Percentiles rank a stretch among this genome's conserved stretches.
Conservation (phyloP, 768 basidiomycete genomes). For the Macrolepiota dolichaula region DNA sequence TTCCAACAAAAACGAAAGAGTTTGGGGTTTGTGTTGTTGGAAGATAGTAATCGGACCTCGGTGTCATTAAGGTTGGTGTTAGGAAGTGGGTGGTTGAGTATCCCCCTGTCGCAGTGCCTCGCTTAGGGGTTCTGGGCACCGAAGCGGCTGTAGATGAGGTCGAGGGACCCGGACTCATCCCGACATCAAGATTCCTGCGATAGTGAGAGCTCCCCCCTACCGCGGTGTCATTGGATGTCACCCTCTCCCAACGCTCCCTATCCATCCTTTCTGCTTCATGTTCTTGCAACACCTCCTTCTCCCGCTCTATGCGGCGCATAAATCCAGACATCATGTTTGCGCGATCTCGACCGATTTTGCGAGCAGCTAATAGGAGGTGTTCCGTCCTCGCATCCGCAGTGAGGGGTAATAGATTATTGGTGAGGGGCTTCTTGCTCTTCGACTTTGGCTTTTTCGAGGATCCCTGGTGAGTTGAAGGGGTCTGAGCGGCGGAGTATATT, state of each 20-base stretch:
- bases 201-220: slow-evolving; percentile 17
- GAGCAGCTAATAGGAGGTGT: slow-evolving; percentile 67
- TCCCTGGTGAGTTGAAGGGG: slow-evolving; percentile 12
- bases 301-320: slow-evolving; percentile 33
- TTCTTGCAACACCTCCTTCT: slow-evolving; percentile 30
- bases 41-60: neutral
- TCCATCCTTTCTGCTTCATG: slow-evolving; percentile 28
- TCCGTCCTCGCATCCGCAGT: slow-evolving; percentile 67
- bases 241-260: slow-evolving; percentile 24
- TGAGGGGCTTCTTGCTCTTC: slow-evolving; percentile 13
- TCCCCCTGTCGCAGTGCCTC: slow-evolving; percentile 6
- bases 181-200: slow-evolving; percentile 14
- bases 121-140: slow-evolving; percentile 21
- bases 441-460: slow-evolving; percentile 12
- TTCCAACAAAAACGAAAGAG: slow-evolving; percentile 25
- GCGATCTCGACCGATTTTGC: slow-evolving; percentile 63
- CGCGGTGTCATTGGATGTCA: slow-evolving; percentile 21
- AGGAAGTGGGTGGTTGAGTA: slow-evolving; percentile 4
- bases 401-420: slow-evolving; percentile 21
- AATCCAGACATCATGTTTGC: slow-evolving; percentile 54
- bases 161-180: slow-evolving; percentile 15
- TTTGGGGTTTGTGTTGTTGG: slow-evolving; percentile 14
- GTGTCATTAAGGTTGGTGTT: slow-evolving; percentile 7
- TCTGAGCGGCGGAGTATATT: slow-evolving; percentile 14
- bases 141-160: slow-evolving; percentile 8